Evolutionary conservation across 129 eudicot species (phyloP).

Genomic region (Dittrichia graveolens): DNA sequence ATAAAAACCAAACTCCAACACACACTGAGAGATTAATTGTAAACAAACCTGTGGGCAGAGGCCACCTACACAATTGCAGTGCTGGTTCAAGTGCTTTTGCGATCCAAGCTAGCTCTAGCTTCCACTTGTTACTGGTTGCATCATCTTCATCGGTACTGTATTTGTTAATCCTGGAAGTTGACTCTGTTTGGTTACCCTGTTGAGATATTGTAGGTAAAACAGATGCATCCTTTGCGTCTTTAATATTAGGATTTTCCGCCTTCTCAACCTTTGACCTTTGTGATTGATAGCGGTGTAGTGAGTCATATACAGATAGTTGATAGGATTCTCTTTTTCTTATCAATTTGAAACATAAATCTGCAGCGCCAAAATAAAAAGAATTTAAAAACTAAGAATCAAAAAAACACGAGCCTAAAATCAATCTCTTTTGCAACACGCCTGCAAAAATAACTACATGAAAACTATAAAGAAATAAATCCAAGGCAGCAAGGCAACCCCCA

Average conservation of each 20-base stretch:
- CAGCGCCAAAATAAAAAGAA: conserved; percentile 21
- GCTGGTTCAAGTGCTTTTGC: conserved; percentile 93
- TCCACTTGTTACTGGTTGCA: conserved; percentile 51
- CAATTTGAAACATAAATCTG: conserved; percentile 55
- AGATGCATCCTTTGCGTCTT: conserved; percentile 46
- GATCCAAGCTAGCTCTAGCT: conserved; percentile 79
- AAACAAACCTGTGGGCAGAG: conserved; percentile 68
- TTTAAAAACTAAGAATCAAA: neutral
- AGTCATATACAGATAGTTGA: conserved; percentile 34
- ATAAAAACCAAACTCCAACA: neutral
- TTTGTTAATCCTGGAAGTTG: conserved; percentile 30
- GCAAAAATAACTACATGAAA: neutral
- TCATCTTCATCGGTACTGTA: conserved; percentile 61
- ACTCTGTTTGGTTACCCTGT: conserved; percentile 25
- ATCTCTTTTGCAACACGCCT: neutral
- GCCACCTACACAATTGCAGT: conserved; percentile 68
- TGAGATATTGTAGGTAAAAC: conserved; percentile 30
- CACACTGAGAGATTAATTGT: neutral
- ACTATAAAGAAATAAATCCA: neutral
- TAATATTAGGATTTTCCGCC: conserved; percentile 29
- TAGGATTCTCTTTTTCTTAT: conserved; percentile 47
- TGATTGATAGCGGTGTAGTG: conserved; percentile 56
- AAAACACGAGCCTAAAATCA: neutral
- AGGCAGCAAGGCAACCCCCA: neutral
- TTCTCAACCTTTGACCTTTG: conserved; percentile 48